These are phyloP conservation scores for Schizophyllum amplum DNA, from an alignment of 1,284 basidiomycete genomes.

Conservation along the genomic window DNA sequence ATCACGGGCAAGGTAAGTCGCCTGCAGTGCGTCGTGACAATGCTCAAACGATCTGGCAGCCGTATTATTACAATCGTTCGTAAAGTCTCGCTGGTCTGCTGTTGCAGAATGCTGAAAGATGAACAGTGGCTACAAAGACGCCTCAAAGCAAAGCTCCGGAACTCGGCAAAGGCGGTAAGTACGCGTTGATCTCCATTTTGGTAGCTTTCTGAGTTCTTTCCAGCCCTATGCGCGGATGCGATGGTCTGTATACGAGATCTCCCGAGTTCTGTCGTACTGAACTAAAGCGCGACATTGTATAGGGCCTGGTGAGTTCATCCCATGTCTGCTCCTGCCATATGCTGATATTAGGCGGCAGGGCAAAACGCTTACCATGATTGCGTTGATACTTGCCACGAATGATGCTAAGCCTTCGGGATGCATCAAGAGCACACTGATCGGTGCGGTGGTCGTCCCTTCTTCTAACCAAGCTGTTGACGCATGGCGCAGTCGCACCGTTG, in stretches of 20 bases:
- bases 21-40: background rate
- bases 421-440: conserved; percentile 68
- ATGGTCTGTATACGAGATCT: conserved; percentile 55
- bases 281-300: background rate
- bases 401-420: conserved; percentile 40
- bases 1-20: conserved; percentile 38
- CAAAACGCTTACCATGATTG: conserved; percentile 78
- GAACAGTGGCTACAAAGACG: conserved; percentile 67
- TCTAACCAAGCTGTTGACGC: background rate
- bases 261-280: background rate
- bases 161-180: conserved; percentile 56
- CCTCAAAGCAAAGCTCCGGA: conserved; percentile 58
- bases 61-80: conserved; percentile 63
- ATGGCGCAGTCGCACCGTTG: conserved; percentile 66
- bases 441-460: conserved; percentile 29
- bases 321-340: background rate
- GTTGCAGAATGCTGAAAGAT: background rate
- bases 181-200: background rate
- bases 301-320: conserved; percentile 32
- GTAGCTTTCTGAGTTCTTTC: background rate
- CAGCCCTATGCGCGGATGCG: conserved; percentile 77
- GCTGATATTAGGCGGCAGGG: conserved; percentile 37
- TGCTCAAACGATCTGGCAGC: conserved; percentile 14
- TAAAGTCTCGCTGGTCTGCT: conserved; percentile 6
- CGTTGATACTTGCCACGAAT: conserved; percentile 71